Percentiles rank a stretch among this genome's conserved stretches.
phyloP scores from a whole-genome alignment of 768 basidiomycete species.

The Cystofilobasidium capitatum region DNA sequence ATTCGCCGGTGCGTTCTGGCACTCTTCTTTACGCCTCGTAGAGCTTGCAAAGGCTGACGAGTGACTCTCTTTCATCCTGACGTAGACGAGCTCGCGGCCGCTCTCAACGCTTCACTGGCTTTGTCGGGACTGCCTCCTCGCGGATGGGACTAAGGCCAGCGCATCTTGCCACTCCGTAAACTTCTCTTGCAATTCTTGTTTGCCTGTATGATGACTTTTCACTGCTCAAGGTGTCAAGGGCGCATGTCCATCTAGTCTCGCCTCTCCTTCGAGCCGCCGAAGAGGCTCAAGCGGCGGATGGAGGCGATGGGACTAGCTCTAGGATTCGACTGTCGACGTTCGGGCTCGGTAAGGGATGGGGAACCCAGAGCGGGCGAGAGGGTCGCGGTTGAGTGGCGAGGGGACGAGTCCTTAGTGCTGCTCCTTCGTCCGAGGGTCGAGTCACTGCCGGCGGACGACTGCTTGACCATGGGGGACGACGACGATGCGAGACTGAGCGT shows the following conservation, averaged over 20 bases:
- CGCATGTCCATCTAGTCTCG: no score
- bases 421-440: background rate
- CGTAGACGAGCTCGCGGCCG: background rate
- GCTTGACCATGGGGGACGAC: background rate
- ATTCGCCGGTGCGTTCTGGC: background rate
- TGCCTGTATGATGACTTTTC: no score
- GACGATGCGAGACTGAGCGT: background rate
- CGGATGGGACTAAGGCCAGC: background rate
- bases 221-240: no score
- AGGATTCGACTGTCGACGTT: background rate
- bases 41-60: no score
- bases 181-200: no score
- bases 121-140: background rate
- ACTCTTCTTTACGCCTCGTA: background rate
- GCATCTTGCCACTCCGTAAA: no score
- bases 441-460: background rate
- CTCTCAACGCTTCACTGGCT: background rate
- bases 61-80: no score
- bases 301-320: background rate
- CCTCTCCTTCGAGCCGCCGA: background rate
- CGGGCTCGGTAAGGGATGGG: background rate
- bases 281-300: background rate
- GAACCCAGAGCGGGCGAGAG: no score
- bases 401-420: background rate
- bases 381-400: background rate